These are phyloP conservation scores for Neurospora sp. DNA, from an alignment of 495 filamentous ascomycete genomes.

Conservation along the genomic window DNA sequence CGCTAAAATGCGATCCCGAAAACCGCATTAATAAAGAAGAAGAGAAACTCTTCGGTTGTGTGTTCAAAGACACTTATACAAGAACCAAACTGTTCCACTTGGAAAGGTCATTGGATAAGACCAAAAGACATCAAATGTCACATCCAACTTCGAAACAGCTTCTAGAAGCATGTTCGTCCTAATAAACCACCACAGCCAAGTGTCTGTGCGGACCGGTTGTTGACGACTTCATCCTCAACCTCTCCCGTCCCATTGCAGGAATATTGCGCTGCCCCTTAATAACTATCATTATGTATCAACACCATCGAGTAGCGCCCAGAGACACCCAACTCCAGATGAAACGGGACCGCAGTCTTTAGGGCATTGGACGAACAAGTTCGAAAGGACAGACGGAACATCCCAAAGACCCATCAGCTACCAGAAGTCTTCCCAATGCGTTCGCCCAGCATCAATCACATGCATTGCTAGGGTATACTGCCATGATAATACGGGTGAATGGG, in stretches of 20 bases:
- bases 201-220: not conserved
- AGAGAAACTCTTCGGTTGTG: not conserved
- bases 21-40: not conserved
- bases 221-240: not conserved
- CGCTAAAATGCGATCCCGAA: not conserved
- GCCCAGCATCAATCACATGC: not conserved
- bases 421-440: not conserved
- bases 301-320: not conserved
- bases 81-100: not conserved
- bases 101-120: not conserved
- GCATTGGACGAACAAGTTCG: not conserved
- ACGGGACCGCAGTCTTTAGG: not conserved
- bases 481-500: not conserved
- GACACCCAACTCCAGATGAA: not conserved
- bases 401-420: not conserved
- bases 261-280: not conserved
- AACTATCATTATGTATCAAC: not conserved
- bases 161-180: not conserved
- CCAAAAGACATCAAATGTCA: not conserved
- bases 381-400: not conserved
- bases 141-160: not conserved
- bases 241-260: not conserved
- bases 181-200: not conserved
- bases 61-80: not conserved
- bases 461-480: not conserved